A percentile compares a stretch with the other conserved stretches of the same genome.
Evolutionary conservation across 2,329 filamentous ascomycete species (phyloP).

Genomic region (Arthroderma uncinatum): DNA sequence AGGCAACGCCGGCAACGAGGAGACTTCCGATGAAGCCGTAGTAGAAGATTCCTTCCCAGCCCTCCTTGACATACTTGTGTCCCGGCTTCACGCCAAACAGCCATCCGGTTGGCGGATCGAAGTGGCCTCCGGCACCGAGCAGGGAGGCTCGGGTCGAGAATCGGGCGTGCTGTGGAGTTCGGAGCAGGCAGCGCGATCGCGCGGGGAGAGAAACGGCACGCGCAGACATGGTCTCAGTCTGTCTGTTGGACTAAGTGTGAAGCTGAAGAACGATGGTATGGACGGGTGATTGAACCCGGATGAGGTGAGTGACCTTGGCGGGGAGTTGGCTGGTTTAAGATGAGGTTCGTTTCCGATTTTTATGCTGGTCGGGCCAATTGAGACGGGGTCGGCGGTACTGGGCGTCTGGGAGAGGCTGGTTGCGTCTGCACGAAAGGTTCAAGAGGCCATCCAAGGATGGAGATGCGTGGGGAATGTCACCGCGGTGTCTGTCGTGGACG

Average conservation of each 20-base stretch:
- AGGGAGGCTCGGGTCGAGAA: conserved; percentile 33
- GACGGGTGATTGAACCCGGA: background rate
- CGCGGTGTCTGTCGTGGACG: background rate
- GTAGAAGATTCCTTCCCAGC: conserved; percentile 82
- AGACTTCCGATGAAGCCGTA: conserved; percentile 76
- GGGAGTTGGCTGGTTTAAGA: conserved; percentile 1
- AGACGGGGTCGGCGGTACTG: background rate
- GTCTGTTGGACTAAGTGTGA: background rate
- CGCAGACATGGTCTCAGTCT: conserved; percentile 25
- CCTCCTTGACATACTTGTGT: conserved; percentile 91
- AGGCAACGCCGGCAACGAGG: conserved; percentile 61
- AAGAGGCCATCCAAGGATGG: background rate
- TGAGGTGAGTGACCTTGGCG: background rate
- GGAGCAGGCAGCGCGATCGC: conserved; percentile 31
- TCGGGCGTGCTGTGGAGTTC: conserved; percentile 17
- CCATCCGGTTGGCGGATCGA: conserved; percentile 84
- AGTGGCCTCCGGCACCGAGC: conserved; percentile 47
- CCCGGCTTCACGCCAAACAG: conserved; percentile 89
- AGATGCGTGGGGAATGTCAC: background rate
- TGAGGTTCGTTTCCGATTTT: background rate
- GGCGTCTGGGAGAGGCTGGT: background rate
- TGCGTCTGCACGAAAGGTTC: background rate
- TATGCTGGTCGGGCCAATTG: background rate
- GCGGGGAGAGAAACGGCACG: conserved; percentile 30
- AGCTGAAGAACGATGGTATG: background rate